Evolutionary conservation across 805 yeast species (phyloP), one percentile per base, ranked within the genome.

Genomic region (Starmera amethionina): DNA sequence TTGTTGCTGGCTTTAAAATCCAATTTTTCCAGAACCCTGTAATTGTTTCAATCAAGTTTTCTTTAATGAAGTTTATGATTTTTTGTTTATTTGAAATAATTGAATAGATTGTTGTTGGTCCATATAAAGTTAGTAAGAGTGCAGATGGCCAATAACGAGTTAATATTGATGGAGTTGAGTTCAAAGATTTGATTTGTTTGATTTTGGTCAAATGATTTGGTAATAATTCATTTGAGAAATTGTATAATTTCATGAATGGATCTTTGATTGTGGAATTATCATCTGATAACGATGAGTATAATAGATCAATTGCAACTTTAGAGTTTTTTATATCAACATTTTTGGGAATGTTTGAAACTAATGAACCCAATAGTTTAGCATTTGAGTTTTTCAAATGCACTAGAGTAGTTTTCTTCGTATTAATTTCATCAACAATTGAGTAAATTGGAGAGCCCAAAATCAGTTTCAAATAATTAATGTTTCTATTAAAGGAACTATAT

Each of bases 21-120:
- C 98, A 90, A 56, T 89, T 87, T 29, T 67, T 60, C 67, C 79
- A 73, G 50, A 89, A 81, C 4, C 90, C 86, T 27, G 55, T 52
- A 1, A 68, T 52, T 0, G 94, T 80, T n/a, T 79, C 84, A 13
- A 78, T 58, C 6, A 86, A 54, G 40, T 82, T 80, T 38, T 66
- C 64, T 38, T 65, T 62, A 35, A 77, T 42, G 80, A 93, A 85
- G 2, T 65, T 54, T 3, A 65, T 45, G 14, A 87, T 74, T 14
- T 65, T 71, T 14, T 62, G 63, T 44, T 83, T 66, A 45, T 79
- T 75, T 3, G 69, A 61, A 52, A 82, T 64, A 2, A 72, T 45
- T 40, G 61, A 61, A 25, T 51, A 36, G 2, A 72, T 47, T 3
- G 75, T 54, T 2, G 68, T 51, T 8, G 93, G 87, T 0, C 83